Conservation (phyloP, 305 asterid species). For the Fraxinus paxiana region DNA sequence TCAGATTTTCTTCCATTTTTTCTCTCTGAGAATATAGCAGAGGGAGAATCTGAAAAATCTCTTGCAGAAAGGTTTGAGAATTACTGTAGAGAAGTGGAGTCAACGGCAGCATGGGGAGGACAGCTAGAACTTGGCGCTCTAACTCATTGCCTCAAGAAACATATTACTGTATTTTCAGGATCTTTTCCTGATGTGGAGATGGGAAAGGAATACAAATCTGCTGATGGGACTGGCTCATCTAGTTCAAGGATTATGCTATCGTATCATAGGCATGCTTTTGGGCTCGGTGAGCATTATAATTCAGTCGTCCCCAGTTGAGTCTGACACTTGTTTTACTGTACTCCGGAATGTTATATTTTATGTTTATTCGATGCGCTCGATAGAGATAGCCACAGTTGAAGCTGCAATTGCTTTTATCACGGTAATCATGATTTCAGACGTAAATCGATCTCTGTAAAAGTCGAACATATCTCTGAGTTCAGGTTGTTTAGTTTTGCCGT, state of each 20-base stretch:
- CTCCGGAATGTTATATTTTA: neutral
- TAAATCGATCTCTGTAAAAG: too few species aligned
- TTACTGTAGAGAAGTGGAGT: conserved; percentile 76
- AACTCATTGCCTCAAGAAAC: conserved; percentile 82
- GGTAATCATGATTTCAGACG: neutral
- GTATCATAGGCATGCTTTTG: conserved; percentile 70
- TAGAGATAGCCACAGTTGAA: neutral
- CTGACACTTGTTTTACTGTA: conserved; percentile 18
- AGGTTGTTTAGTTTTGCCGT: neutral
- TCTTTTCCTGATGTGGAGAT: conserved; percentile 94
- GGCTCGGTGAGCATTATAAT: conserved; percentile 87
- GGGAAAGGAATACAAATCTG: conserved; percentile 82
- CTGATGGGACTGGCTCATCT: conserved; percentile 23
- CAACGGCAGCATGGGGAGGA: conserved; percentile 96
- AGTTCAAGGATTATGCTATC: conserved; percentile 51
- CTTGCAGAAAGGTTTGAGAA: conserved; percentile 61
- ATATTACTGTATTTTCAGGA: conserved; percentile 69
- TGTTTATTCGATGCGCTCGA: neutral
- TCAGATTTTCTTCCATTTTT: conserved; percentile 73
- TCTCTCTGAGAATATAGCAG: conserved; percentile 52
- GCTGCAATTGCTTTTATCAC: neutral
- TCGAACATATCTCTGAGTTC: neutral
- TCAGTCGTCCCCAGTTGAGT: conserved; percentile 48
- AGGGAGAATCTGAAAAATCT: conserved; percentile 46
- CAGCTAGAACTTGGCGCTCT: conserved; percentile 90